Conservation (phyloP, 768 basidiomycete species). For the Tulasnella calospora region DNA sequence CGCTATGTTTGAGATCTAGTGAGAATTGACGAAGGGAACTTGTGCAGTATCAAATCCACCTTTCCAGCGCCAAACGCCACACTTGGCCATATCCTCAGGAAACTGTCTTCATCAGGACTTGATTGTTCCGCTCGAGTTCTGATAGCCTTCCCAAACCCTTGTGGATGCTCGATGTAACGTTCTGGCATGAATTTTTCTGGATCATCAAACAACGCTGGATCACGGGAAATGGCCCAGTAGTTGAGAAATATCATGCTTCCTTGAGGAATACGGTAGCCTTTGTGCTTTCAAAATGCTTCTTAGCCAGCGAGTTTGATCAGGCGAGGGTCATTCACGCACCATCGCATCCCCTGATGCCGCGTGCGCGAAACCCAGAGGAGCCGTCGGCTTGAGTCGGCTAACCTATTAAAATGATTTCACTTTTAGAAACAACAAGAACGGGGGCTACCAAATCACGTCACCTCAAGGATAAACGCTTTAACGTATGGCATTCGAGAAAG, state of each 20-base stretch:
- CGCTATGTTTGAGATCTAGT: neutral
- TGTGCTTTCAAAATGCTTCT: neutral
- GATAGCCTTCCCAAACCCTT: neutral
- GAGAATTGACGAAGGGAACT: neutral
- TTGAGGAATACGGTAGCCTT: slow-evolving; percentile 6
- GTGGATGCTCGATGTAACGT: slow-evolving; percentile 5
- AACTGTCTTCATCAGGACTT: neutral
- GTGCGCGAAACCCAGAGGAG: neutral
- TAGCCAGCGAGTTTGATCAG: neutral
- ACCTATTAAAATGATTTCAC: neutral
- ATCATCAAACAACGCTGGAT: slow-evolving; percentile 5
- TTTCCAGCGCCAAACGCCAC: neutral
- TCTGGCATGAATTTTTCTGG: slow-evolving; percentile 16
- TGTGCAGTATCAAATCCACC: neutral
- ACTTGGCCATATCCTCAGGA: neutral
- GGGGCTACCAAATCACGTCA: neutral
- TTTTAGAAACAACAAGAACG: neutral
- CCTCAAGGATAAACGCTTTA: slow-evolving; percentile 36
- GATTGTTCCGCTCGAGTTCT: neutral
- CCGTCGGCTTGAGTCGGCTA: neutral
- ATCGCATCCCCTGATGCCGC: neutral
- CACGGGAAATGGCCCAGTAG: neutral
- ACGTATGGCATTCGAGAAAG: slow-evolving; percentile 39
- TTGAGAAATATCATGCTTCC: slow-evolving; percentile 12
- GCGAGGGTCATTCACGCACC: neutral